Conservation (phyloP, 345 rosid genomes). For the Stellera chamaejasme region DNA sequence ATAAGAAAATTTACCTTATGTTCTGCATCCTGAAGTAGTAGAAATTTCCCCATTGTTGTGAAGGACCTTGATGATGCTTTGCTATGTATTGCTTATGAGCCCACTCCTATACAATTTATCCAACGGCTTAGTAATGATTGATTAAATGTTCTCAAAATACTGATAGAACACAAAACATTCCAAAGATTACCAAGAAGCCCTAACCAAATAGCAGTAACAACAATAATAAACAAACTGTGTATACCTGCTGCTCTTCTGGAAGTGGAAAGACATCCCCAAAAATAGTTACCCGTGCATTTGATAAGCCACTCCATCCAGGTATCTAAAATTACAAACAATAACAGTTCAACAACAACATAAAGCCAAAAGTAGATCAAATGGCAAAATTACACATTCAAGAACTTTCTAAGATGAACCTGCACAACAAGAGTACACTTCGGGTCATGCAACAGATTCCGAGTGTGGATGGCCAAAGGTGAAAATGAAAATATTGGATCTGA, state of each 20-base stretch:
- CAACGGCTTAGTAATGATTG: not conserved
- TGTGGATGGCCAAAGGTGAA: conserved; percentile 93
- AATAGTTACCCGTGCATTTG: conserved; percentile 92
- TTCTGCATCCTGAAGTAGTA: conserved; percentile 91
- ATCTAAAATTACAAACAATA: conserved; percentile 33
- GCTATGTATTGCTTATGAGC: conserved; percentile 86
- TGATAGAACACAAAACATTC: not conserved
- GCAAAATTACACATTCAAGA: conserved; percentile 1
- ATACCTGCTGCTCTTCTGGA: conserved; percentile 77
- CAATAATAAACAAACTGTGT: not conserved
- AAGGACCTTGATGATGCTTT: conserved; percentile 87
- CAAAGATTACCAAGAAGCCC: not conserved
- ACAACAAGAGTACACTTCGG: conserved; percentile 96
- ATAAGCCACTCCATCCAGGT: conserved; percentile 98
- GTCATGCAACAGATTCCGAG: conserved; percentile 78
- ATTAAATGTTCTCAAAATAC: not conserved
- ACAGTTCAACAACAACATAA: conserved; percentile 22
- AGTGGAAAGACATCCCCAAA: conserved; percentile 94
- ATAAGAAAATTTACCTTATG: conserved; percentile 53
- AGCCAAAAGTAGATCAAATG: conserved; percentile 1
- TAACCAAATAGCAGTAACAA: not conserved
- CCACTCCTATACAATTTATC: conserved; percentile 55
- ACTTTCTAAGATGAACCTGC: conserved; percentile 46
- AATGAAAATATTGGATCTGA: conserved; percentile 93
- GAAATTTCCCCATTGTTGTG: conserved; percentile 98